Conservation (phyloP, 2,329 filamentous ascomycete genomes). For the Colletotrichum somersetense region DNA sequence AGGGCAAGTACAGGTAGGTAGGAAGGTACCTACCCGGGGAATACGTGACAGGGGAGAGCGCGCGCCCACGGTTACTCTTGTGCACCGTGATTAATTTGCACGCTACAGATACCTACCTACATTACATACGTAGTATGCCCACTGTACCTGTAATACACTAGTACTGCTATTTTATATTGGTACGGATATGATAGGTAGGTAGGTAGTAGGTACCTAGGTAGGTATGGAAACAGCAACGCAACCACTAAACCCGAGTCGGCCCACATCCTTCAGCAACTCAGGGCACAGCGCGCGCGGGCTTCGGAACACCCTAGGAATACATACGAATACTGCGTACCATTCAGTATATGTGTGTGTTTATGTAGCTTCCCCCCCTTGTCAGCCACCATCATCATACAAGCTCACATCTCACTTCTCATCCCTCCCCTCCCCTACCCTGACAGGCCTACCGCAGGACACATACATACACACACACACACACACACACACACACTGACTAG, state of each 20-base stretch:
- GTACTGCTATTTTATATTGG: too few species aligned
- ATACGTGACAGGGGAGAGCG: slow-evolving; percentile 13
- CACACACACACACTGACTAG: not conserved
- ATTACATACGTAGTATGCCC: too few species aligned
- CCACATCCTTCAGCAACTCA: slow-evolving; percentile 38
- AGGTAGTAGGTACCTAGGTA: too few species aligned
- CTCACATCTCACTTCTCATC: slow-evolving; percentile 18
- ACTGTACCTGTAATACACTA: too few species aligned
- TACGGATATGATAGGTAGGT: too few species aligned
- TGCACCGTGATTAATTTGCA: slow-evolving; percentile 24
- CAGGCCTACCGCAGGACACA: not conserved
- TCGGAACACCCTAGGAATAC: not conserved
- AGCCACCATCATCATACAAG: slow-evolving; percentile 1
- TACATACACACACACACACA: not conserved
- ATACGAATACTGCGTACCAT: too few species aligned
- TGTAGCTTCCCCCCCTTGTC: not conserved
- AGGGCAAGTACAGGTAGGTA: not conserved
- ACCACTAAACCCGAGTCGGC: slow-evolving; percentile 18
- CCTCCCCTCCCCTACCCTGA: not conserved
- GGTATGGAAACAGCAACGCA: not conserved
- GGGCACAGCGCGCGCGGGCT: slow-evolving; percentile 15
- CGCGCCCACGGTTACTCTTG: slow-evolving; percentile 1
- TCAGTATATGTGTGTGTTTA: too few species aligned
- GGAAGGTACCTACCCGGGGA: slow-evolving; percentile 16
- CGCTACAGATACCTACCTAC: not conserved